Base-by-base conservation (phyloP, 306 rosid species). In the Morella rubra region DNA sequence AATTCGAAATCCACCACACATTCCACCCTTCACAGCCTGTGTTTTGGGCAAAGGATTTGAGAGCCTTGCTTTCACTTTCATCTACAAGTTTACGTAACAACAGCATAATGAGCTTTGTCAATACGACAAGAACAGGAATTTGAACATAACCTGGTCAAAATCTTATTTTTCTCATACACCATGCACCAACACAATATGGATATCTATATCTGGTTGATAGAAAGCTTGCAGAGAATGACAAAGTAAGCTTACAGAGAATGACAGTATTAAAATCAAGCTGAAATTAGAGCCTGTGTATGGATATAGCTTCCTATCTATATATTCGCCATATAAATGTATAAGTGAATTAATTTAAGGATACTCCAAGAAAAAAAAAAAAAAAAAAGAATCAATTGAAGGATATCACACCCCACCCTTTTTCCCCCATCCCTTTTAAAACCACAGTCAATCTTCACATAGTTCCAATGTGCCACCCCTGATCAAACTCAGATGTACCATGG, bases 11-110 rank as follows among this genome's bases (percentile, higher is more conserved):
- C 96, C 97, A 84, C 97, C 97, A 73, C 89, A 84, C 84, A 90
- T 87, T 81, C 90, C 93, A 73, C 93, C 93, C 79, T 90, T 92
- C 65, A 92, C 92, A 75, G 90, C 92, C 75, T 86, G 96, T 50
- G 87, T 92, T 89, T 89, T 92, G 53, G 97, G 97, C 84, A 87
- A 52, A 67, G 97, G 97, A 80, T 92, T 92, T 89, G 96, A 89
- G 55, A 92, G 93, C 83, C 97, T 89, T n/a, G 96, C 96, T 76
- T 90, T 90, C 75, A 90, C 86, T 87, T 92, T 90, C 65, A 72
- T 70, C 96, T 91, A 76, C 69, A 51, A 60, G 78, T 65, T 65
- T 59, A 54, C n/a, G 72, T 65, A 52, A 51, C 32, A 68, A 62
- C 58, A 79, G 75, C 66, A 37, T 44, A 61, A 76, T 58, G 69